phyloP scores from a whole-genome alignment of 2,329 filamentous ascomycete genomes.

The Fusarium sp. region DNA sequence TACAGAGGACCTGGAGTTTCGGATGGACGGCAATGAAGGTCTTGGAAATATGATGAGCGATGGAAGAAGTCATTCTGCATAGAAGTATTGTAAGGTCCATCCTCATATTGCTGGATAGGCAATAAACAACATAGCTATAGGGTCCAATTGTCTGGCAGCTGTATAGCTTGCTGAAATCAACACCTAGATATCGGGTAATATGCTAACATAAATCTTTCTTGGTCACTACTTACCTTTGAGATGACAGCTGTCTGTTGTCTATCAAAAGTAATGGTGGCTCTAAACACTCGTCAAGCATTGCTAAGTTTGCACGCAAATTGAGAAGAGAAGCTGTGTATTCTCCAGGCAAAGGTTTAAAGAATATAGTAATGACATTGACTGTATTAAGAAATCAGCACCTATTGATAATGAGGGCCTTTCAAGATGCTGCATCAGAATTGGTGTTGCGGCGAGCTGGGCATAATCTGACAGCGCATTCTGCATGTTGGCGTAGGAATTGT shows the following conservation, averaged over 20 bases:
- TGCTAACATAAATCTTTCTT: not conserved
- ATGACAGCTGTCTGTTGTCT: not conserved
- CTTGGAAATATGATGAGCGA: not conserved
- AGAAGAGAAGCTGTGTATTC: not conserved
- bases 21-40: not conserved
- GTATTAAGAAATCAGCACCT: too few relatives aligned
- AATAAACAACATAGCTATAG: not conserved
- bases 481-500: not conserved
- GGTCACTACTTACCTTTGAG: not conserved
- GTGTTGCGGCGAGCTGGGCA: not conserved
- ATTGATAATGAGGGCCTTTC: too few relatives aligned
- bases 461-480: not conserved
- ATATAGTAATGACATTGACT: too few relatives aligned
- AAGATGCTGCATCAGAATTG: not conserved
- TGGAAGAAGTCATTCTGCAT: not conserved
- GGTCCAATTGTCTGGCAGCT: fast-evolving
- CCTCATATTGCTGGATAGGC: not conserved
- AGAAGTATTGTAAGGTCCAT: too few relatives aligned
- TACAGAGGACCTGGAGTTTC: not conserved
- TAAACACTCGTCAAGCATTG: not conserved
- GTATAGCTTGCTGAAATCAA: not conserved
- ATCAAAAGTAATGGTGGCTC: fast-evolving
- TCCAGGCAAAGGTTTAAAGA: fast-evolving
- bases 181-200: not conserved
- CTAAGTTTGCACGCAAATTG: not conserved